These are phyloP conservation scores for Plasmodium adleri DNA, from an alignment of 169 alveolate genomes.

Conservation along the genomic window DNA sequence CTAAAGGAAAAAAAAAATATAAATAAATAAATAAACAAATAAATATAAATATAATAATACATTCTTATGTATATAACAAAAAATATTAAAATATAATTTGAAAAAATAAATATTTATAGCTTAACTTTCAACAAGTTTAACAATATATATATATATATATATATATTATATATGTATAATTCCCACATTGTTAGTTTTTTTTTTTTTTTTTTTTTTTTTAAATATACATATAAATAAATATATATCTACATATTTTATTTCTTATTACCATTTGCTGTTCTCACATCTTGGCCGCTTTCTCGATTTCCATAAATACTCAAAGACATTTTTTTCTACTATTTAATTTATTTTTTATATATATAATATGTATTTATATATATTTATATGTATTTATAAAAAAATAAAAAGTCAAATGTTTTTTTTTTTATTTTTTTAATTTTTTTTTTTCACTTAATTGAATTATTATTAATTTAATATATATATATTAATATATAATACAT, in stretches of 20 bases:
- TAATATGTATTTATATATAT: no score
- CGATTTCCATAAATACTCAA: constrained; percentile 85
- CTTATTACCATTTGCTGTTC: constrained; percentile 83
- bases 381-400: background rate
- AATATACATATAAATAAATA: background rate
- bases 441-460: no score
- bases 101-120: no score
- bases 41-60: background rate
- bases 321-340: constrained; percentile 77
- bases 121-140: no score
- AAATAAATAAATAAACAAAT: background rate
- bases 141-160: no score
- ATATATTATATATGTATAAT: no score
- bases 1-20: constrained; percentile 78
- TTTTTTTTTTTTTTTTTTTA: background rate
- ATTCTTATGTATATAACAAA: no score
- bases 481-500: no score
- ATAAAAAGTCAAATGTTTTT: background rate
- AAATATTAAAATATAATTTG: no score
- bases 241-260: background rate
- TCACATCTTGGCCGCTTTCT: constrained; percentile 85
- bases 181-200: no score
- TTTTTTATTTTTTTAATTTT: background rate
- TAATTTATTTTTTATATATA: no score
- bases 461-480: no score